Evolutionary conservation across 176 grass and related monocot species (phyloP), one percentile per base, ranked within the genome.

Genomic region (Melocanna baccifera): DNA sequence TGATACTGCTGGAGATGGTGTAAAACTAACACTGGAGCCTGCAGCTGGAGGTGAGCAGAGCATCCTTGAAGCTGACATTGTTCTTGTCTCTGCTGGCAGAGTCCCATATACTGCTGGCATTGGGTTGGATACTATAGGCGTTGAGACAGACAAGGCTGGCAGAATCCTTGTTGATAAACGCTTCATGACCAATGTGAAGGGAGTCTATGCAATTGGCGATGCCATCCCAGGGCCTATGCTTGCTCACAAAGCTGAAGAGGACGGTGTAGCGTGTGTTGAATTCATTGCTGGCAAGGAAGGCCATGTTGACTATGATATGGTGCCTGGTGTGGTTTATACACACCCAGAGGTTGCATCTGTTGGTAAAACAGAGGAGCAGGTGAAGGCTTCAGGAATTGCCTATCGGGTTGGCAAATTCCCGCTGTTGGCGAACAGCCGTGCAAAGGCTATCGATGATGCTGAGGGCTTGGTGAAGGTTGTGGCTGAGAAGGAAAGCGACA

Each of bases 191-290:
- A 99, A 93, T 71, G 93, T 94, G 34, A 81, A 91, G 25, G 93
- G 96, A 77, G 96, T 99, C 8, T 94, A 92, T 80, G 96, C 96
- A 50, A 99, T 99, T 50, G 96, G 96, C 2, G 96, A 99, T 86
- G 89, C 89, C 50, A 92, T 99, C 69, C 96, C 96, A 62, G 96
- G 96, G 29, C 96, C 96, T n/a, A 99, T 99, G 96, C 93, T 99
- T 88, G 96, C 96, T 42, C 96, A 99, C 82, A 99, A 99, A 83
- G 96, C 96, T 15, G 96, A 99, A 90, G 96, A 99, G 71, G 96
- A 99, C 81, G 96, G 96, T 20, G 93, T 99, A 15, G 89, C 96
- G 48, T 99, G 96, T 43, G 93, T 94, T 1, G 96, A 99, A 84
- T 91, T 94, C 62, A 93, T 99, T 55, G 91, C 96, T 71, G 96